phyloP scores from a whole-genome alignment of 192 early-diverging fungal genomes.

The Phlyctochytrium arcticum region DNA sequence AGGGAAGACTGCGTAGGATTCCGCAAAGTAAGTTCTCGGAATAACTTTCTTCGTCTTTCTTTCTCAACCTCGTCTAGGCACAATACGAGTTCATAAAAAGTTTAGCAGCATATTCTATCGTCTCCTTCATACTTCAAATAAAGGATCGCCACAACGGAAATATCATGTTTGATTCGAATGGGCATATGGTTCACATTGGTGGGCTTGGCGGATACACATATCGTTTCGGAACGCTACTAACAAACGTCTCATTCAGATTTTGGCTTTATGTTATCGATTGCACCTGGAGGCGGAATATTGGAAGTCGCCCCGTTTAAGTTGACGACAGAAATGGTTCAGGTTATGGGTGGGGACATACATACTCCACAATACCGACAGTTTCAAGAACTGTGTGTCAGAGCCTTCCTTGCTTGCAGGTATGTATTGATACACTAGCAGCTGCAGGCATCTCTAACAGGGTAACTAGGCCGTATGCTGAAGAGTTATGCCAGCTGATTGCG shows the following conservation, averaged over 20 bases:
- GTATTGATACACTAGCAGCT: background rate
- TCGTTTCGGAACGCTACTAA: background rate
- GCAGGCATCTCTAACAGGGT: background rate
- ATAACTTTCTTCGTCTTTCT: background rate
- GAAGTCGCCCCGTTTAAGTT: slow-evolving; percentile 98
- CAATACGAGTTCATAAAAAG: slow-evolving; percentile 93
- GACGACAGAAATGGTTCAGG: slow-evolving; percentile 93
- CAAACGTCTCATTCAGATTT: slow-evolving; percentile 82
- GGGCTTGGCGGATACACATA: slow-evolving; percentile 16
- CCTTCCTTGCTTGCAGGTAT: slow-evolving; percentile 77
- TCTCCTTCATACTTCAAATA: slow-evolving; percentile 93
- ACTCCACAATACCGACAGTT: slow-evolving; percentile 84
- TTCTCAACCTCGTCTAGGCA: slow-evolving; percentile 45
- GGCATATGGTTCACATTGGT: slow-evolving; percentile 96
- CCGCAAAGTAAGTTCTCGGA: slow-evolving; percentile 49
- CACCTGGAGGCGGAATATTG: slow-evolving; percentile 95
- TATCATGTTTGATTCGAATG: slow-evolving; percentile 97
- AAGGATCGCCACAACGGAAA: slow-evolving; percentile 99
- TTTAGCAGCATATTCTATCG: slow-evolving; percentile 91
- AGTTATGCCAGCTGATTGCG: slow-evolving; percentile 82
- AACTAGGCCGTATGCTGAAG: slow-evolving; percentile 80
- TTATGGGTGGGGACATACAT: slow-evolving; percentile 87
- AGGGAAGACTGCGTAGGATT: slow-evolving; percentile 83
- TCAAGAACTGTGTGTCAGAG: slow-evolving; percentile 84
- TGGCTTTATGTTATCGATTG: slow-evolving; percentile 97